phyloP scores from a whole-genome alignment of 169 alveolate genomes.

The Plasmodium reichenowi region DNA sequence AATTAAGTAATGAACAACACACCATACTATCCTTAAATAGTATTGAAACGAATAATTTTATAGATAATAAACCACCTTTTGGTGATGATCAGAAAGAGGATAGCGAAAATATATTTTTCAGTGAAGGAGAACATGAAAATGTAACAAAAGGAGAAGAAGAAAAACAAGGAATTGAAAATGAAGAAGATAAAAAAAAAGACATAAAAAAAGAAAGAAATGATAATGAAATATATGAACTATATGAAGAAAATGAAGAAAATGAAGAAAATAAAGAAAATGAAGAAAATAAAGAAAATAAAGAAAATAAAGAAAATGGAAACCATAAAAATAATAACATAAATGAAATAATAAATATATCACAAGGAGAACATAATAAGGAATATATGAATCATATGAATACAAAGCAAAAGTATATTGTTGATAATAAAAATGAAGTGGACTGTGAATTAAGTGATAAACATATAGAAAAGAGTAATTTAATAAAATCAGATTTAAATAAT shows the following conservation, averaged over 20 bases:
- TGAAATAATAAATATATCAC: conserved; percentile 3
- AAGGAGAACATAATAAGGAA: not conserved
- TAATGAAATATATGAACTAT: not conserved
- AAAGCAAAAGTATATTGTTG: no score
- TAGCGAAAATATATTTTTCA: not conserved
- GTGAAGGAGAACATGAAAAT: conserved; percentile 4
- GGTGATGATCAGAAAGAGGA: conserved; percentile 6
- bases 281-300: not conserved
- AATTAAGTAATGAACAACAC: conserved; percentile 1
- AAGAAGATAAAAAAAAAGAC: conserved; percentile 7
- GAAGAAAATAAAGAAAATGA: not conserved
- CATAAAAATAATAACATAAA: not conserved
- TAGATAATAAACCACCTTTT: not conserved
- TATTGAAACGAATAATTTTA: conserved; percentile 13
- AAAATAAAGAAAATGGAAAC: conserved; percentile 2
- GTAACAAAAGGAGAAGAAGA: not conserved
- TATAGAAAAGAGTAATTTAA: no score
- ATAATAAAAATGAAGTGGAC: no score
- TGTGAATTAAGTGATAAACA: no score
- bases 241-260: not conserved
- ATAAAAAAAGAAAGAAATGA: not conserved
- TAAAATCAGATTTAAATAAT: no score
- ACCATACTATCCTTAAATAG: not conserved
- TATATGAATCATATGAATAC: not conserved
- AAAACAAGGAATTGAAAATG: not conserved